Evolutionary conservation across 768 basidiomycete species (phyloP).

Genomic region (Strobilomyces dryophilus): DNA sequence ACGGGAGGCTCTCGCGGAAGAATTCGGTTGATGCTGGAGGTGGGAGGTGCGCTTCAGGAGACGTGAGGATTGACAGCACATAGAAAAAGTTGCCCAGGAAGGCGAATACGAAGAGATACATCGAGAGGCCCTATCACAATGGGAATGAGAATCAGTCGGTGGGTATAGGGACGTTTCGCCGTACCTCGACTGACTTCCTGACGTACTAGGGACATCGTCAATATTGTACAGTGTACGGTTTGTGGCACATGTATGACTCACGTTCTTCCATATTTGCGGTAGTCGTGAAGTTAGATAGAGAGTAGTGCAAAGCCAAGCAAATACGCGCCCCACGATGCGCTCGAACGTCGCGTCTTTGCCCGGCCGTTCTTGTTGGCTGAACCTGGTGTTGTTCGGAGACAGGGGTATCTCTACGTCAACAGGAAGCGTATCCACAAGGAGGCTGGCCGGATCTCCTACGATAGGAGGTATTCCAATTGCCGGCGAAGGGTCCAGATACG

Average conservation of each 20-base stretch:
- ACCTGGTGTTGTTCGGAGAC: neutral
- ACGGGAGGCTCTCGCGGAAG: conserved; percentile 83
- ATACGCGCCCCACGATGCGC: conserved; percentile 80
- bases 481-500: neutral
- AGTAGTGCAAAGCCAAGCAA: conserved; percentile 92
- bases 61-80: conserved; percentile 83
- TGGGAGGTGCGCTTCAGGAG: conserved; percentile 57
- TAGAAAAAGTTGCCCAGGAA: conserved; percentile 94
- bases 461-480: conserved; percentile 8
- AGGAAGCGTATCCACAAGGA: neutral
- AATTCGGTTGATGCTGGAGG: conserved; percentile 60
- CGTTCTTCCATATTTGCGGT: conserved; percentile 99
- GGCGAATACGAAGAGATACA: conserved; percentile 90
- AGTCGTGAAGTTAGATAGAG: conserved; percentile 90
- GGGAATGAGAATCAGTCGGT: conserved; percentile 2
- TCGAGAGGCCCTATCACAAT: conserved; percentile 74
- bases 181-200: conserved; percentile 85
- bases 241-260: conserved; percentile 40
- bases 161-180: neutral
- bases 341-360: conserved; percentile 36
- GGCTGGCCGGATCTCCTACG: conserved; percentile 12
- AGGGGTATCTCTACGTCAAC: conserved; percentile 20
- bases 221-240: conserved; percentile 1
- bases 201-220: conserved; percentile 50
- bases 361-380: conserved; percentile 10